Base-by-base conservation (phyloP, 1,139 yeast genomes). In the Blastobotrys ciferrii region DNA sequence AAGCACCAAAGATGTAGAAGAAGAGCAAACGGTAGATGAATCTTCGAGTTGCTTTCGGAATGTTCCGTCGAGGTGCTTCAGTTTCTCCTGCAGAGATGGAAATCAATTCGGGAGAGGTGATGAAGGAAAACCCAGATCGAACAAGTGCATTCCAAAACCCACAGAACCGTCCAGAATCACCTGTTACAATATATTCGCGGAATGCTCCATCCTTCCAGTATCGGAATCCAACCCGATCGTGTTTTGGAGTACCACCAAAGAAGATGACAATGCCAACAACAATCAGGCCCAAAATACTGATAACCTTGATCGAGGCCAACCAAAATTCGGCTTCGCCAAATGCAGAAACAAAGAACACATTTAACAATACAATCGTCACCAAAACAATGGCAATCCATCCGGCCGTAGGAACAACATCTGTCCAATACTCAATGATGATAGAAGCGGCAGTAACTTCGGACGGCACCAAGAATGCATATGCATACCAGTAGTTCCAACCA, bases 71-170 rank as follows among this genome's bases (percentile, higher is more conserved):
- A n/a, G 79, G 80, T 56, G 74, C 73, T 42, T 65, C 64, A 6
- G 78, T 72, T 59, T 76, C 81, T 2, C 78, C 76, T 15, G 80
- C 76, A n/a, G 78, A 76, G 52, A 76, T 68, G 15, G 77, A 78
- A 39, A 74, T 77, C 56, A 70, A 61, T 58, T 72, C 76, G 2
- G 95, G 85, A 25, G 88, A 89, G 55, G 58, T 52, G 28, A 74
- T 68, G 46, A 80, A 57, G 55, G 83, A 84, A 77, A 51, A 72
- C 53, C 43, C 84, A 73, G 47, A 84, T 78, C 70, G 76, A 11
- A 83, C 83, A 57, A 84, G 75, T 2, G 85, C 80, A 52, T 72
- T 77, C 49, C 82, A 86, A 52, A 82, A 77, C 40, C 87, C 84
- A 56, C 76, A 75, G 59, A 82, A 78, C 1, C 85, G 81, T 46